Evolutionary conservation across 2,329 filamentous ascomycete species (phyloP).

Genomic region (Talaromyces pinophilus): DNA sequence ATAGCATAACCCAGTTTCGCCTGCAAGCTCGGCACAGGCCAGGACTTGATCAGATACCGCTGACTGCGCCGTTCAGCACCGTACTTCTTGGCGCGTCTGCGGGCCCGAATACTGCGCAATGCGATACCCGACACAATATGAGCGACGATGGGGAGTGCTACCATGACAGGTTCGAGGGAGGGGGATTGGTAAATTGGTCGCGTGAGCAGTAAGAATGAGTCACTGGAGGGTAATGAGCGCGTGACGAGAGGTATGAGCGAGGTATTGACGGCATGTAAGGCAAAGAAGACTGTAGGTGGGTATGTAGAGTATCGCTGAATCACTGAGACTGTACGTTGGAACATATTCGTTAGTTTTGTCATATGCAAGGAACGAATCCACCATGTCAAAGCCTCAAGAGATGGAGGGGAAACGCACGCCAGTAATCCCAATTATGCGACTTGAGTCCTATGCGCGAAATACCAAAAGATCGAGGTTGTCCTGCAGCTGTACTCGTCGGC

Average conservation of each 20-base stretch:
- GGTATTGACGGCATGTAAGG: conserved; percentile 77
- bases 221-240: conserved; percentile 70
- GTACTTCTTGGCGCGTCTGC: conserved; percentile 71
- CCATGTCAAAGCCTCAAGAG: background rate
- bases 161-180: conserved; percentile 74
- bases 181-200: conserved; percentile 89
- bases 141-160: conserved; percentile 70
- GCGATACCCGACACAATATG: conserved; percentile 78
- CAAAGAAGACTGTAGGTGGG: conserved; percentile 73
- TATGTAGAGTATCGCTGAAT: conserved; percentile 90
- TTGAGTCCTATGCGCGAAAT: conserved; percentile 57
- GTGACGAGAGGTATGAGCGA: conserved; percentile 76
- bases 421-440: conserved; percentile 72
- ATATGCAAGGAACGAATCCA: conserved; percentile 7
- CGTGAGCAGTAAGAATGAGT: conserved; percentile 85
- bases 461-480: conserved; percentile 26
- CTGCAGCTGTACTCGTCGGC: conserved; percentile 25
- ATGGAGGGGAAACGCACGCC: conserved; percentile 57
- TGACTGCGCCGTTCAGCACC: conserved; percentile 64
- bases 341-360: background rate
- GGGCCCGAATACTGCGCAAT: conserved; percentile 72
- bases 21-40: conserved; percentile 72
- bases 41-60: conserved; percentile 52
- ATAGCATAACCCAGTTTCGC: conserved; percentile 73
- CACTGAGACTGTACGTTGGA: conserved; percentile 59